Evolutionary conservation across 2,329 filamentous ascomycete genomes (phyloP), one percentile per base, ranked within the genome.

Genomic region (Grosmannia penicillata): DNA sequence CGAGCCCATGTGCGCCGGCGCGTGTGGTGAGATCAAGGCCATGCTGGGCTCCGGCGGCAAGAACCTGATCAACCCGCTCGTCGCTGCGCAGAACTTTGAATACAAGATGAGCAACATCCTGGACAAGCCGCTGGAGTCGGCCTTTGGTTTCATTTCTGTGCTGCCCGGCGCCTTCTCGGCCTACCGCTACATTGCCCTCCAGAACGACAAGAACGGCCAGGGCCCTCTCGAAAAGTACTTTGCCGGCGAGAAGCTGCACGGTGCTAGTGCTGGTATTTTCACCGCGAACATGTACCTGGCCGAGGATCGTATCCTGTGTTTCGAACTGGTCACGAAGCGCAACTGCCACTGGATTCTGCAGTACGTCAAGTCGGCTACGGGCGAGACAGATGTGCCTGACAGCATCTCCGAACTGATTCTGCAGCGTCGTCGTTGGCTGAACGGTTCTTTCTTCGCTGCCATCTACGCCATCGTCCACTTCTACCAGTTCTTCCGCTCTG

Each of bases 101-200:
- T 98, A 98, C 71, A 98, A 98, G 70, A 94, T 98, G 82, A 94
- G 85, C 58, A 98, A 98, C 54, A 98, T 98, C 54, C 71, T 98
- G 32, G 91, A 98, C 58, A 98, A 98, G 63, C 91, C 91, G 3
- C 66, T 98, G 29, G 91, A 98, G 56, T 96, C 89, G 4, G 84
- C 89, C 0, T 98, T 98, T 57, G 91, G 91, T 33, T 98, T 96
- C 62, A 96, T 98, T 55, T 85, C 84, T 32, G 91, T 98, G 52
- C 68, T 98, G 53, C 91, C 91, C 1, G 91, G 91, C 65, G 91
- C 91, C 41, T 94, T 98, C 60, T 96, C 89, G n/a, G 91, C 91
- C 17, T 98, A 98, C 58, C 81, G 91, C 28, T 98, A 84, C 56
- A 72, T 94, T 9, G 91, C 91, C 4, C 66, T 98, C 33, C 91